Percentiles rank a stretch among this genome's conserved stretches.
These are phyloP conservation scores for Bolboschoenus planiculmis DNA, from an alignment of 176 grass and related monocot species.

Conservation along the genomic window DNA sequence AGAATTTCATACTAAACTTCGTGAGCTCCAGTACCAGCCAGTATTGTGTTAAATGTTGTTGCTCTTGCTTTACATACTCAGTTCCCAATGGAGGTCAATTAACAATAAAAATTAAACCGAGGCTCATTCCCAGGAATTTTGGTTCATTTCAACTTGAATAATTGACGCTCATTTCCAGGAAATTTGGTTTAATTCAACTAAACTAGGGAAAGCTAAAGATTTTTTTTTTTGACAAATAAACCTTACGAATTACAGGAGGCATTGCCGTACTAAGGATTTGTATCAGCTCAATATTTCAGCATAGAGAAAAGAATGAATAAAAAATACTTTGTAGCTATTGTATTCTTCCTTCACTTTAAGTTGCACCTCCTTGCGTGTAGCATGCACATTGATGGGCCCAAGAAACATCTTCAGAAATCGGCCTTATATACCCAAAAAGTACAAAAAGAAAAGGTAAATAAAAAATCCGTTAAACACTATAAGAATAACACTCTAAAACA, in stretches of 20 bases:
- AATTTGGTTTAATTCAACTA: neutral
- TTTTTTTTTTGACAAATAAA: no score
- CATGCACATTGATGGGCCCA: slow-evolving; percentile 80
- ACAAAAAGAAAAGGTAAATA: slow-evolving; percentile 3
- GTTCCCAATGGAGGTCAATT: neutral
- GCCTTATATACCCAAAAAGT: slow-evolving; percentile 30
- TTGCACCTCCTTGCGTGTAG: slow-evolving; percentile 81
- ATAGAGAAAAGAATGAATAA: neutral
- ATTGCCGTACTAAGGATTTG: neutral
- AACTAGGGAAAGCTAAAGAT: neutral
- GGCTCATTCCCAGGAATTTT: neutral
- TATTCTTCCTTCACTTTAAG: slow-evolving; percentile 99
- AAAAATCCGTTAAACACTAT: slow-evolving; percentile 6
- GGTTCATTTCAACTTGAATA: neutral
- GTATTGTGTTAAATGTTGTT: neutral
- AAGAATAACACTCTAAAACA: neutral
- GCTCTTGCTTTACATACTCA: neutral
- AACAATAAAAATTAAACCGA: neutral
- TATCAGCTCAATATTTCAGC: no score
- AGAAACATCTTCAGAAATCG: slow-evolving; percentile 80
- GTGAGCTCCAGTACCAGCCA: neutral
- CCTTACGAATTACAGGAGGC: neutral
- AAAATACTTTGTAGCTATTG: slow-evolving; percentile 88
- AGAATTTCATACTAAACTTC: neutral
- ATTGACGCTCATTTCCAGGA: neutral